Evolutionary conservation across 2,329 filamentous ascomycete species (phyloP), one percentile per base, ranked within the genome.

Genomic region (Xylaria sp.): DNA sequence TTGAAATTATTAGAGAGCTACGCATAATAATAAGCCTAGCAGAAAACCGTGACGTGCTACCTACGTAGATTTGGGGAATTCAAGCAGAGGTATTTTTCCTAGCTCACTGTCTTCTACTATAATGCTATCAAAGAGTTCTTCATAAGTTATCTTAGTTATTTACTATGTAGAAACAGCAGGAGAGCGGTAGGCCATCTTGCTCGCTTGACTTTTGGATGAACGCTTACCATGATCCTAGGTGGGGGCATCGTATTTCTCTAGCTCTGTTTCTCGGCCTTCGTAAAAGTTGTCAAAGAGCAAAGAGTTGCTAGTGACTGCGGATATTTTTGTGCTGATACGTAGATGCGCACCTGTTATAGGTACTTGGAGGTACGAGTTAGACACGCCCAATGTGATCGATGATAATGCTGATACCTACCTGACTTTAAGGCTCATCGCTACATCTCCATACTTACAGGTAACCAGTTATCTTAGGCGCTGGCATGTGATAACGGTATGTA

Each of bases 171-270:
- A n/a, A n/a, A n/a, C n/a, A n/a, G n/a, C n/a, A n/a, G n/a, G 16
- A 53, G 25, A 25, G 50, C 37, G 42, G 60, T 66, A 50, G 51
- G 53, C 44, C 12, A 9, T 59, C 16, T 27, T 27, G n/a, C 16
- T 18, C 12, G 42, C 23, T 16, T 32, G 27, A 60, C 29, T 44
- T 35, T 60, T 37, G 35, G 32, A 18, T 25, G 21, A 57, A 25
- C 53, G 21, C 53, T 37, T 57, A 40, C 53, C 47, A 51, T 29
- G n/a, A 37, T 25, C 40, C 8, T 61, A 62, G 60, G 61, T 50
- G 60, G 57, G 47, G 47, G 32, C 55, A 48, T 66, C 65, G 65
- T 68, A 64, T 68, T 68, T 54, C 35, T 65, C 54, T 51, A 51
- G 48, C 48, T 51, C 12, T 62, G 50, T 66, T 63, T 51, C 32